Evolutionary conservation across 208 protist genomes (phyloP).

Genomic region (Trypanosoma brucei): DNA sequence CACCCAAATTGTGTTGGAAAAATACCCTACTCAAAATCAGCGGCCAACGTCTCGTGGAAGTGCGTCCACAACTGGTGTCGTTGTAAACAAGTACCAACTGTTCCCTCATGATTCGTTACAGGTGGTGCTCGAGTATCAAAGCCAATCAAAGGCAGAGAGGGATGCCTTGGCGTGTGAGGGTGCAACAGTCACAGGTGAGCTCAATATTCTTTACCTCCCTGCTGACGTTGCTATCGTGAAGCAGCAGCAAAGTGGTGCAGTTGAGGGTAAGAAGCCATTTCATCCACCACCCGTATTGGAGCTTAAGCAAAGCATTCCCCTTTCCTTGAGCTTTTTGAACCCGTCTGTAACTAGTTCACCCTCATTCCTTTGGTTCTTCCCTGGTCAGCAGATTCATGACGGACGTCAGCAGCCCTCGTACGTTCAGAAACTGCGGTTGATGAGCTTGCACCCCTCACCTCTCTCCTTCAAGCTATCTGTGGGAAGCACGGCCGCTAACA

Average conservation of each 20-base stretch:
- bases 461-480: slow-evolving; percentile 49
- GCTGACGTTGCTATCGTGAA: slow-evolving; percentile 7
- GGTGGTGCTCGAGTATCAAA: slow-evolving; percentile 23
- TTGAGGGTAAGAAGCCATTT: not conserved
- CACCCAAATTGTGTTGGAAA: slow-evolving; percentile 5
- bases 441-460: slow-evolving; percentile 38
- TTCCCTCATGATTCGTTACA: slow-evolving; percentile 61
- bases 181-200: slow-evolving; percentile 23
- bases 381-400: slow-evolving; percentile 71
- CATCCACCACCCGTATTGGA: slow-evolving; percentile 18
- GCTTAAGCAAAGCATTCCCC: slow-evolving; percentile 37
- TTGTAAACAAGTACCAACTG: slow-evolving; percentile 36
- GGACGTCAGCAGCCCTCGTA: slow-evolving; percentile 67
- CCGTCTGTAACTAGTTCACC: slow-evolving; percentile 44
- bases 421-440: slow-evolving; percentile 47
- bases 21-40: not conserved
- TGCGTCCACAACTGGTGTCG: not conserved
- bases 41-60: not conserved
- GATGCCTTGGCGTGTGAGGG: not conserved
- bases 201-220: slow-evolving; percentile 17
- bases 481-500: not conserved
- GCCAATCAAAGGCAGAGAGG: slow-evolving; percentile 5
- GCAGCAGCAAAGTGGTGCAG: slow-evolving; percentile 1
- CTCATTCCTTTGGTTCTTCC: slow-evolving; percentile 65
- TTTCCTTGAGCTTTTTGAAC: slow-evolving; percentile 42